Base-by-base conservation (phyloP, 2,329 filamentous ascomycete genomes). In the Apiospora rasikravindrae region DNA sequence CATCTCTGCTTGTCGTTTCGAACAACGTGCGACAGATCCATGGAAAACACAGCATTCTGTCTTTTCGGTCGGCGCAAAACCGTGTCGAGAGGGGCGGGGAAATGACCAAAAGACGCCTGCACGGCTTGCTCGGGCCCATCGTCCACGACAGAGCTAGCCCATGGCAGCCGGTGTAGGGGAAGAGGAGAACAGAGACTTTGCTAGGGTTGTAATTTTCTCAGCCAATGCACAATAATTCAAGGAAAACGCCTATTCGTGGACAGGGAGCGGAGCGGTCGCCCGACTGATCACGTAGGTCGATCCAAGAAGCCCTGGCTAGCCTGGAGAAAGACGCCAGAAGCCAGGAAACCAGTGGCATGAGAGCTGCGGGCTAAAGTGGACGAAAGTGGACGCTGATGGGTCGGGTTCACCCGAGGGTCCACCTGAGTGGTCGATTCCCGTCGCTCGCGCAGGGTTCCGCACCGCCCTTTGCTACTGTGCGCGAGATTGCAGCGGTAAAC, bases 351-450 rank as follows among this genome's bases (percentile, higher is more conserved):
- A 40, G 33, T 64, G 57, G 57, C 22, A 16, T 5, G 53, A 64
- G 57, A 47, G 67, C 67, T 69, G 67, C 67, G 16, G 16, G 44
- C 67, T 33, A n/a, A 68, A 68, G 66, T 68, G 66, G 42, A 16
- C 16, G 19, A 61, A 61, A 40, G 57, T 64, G 57, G 33, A 49
- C 37, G 67, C 26, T 24, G 44, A 69, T 69, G 67, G 67, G 67
- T 45, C 67, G 67, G 67, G 67, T 11, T 37, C 6, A n/a, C 67
- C 67, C 67, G 67, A 69, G 47, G 67, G 22, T 24, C 42, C 44
- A 37, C 67, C 16, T 69, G 26, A 69, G 26, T 69, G 67, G 67
- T 49, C 67, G 44, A 69, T 33, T 69, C 26, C 57, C 44, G 44
- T 69, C 67, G 44, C 26, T 69, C 6, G 44, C 4, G 33, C 67